Percentiles rank a stretch among this genome's conserved stretches.
Evolutionary conservation across 371 early-diverging fungal genomes (phyloP).

Genomic region (Basidiobolus heterosporus): DNA sequence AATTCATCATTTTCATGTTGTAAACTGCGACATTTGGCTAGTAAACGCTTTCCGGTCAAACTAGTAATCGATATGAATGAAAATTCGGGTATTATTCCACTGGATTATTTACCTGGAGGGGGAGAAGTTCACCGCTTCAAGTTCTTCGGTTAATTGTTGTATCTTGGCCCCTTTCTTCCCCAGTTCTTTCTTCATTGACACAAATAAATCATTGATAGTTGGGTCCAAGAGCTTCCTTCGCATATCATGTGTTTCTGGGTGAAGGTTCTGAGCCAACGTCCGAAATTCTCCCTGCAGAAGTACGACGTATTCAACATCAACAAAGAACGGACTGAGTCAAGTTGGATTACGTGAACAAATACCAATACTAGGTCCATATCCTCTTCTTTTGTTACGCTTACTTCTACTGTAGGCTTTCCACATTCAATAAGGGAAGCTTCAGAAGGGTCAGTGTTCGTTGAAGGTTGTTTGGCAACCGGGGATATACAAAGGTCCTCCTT

Average conservation of each 20-base stretch:
- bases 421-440: no score
- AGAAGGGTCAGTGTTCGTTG: no score
- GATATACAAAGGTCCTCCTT: no score
- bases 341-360: no score
- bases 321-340: no score
- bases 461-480: no score
- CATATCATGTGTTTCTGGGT: conserved; percentile 5
- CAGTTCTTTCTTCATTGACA: conserved; percentile 16
- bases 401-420: no score
- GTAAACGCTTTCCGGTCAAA: conserved; percentile 16
- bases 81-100: background rate
- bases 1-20: conserved; percentile 21
- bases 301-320: no score
- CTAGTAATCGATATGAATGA: conserved; percentile 1
- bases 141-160: conserved; percentile 13
- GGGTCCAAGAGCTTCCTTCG: conserved; percentile 17
- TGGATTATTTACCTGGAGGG: conserved; percentile 11
- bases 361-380: no score
- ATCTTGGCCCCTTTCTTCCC: conserved; percentile 17
- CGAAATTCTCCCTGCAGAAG: conserved; percentile 5
- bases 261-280: conserved; percentile 5
- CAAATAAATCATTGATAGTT: conserved; percentile 12
- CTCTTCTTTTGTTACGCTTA: no score
- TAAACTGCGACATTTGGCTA: conserved; percentile 12
- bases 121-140: conserved; percentile 14